Base-by-base conservation (phyloP, 2,329 filamentous ascomycete genomes). In the Alternaria incomplexa region DNA sequence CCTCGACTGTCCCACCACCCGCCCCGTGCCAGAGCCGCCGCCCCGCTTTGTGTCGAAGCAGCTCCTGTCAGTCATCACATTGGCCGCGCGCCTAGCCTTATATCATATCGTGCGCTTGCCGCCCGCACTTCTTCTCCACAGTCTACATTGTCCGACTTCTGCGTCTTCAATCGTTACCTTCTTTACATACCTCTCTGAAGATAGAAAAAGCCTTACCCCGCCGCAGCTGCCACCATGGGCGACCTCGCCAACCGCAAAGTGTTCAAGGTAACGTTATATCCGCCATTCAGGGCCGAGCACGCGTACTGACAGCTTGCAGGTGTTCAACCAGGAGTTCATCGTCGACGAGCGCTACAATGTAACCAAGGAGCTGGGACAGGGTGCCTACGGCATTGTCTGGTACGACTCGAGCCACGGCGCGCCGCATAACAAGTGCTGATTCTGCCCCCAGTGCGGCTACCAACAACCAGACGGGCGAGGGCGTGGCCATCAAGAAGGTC, bases 311-410 rank as follows among this genome's bases (percentile, higher is more conserved):
- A 32, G 44, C 10, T 13, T 17, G 8, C 55, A 70, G 67, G 76
- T 99, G 81, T 99, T 99, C 85, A 97, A 97, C 86, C 96, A 99
- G 80, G 96, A 99, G 85, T 99, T 99, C 80, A 90, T 97, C 74
- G 96, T 98, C 77, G 96, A 98, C 80, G 95, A 98, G 83, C 90
- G 95, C 76, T 99, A 99, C 85, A 97, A 92, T 70, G 96, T 99
- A 70, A 98, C 95, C 70, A 99, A 99, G 87, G 96, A 99, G 85
- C 87, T 99, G 58, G 96, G 96, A 48, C 96, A 99, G 82, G 96
- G 96, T 78, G 96, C 96, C 77, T 99, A 99, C 79, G 96, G 96
- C 79, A 98, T 99, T 77, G 96, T 99, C 79, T 99, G 96, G 93
- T 97, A 87, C 87, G 72, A 55, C 51, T 58, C 53, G 32, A 54